Conservation (phyloP, 2,329 filamentous ascomycete species). For the Stagonosporopsis cucurbitacearum region DNA sequence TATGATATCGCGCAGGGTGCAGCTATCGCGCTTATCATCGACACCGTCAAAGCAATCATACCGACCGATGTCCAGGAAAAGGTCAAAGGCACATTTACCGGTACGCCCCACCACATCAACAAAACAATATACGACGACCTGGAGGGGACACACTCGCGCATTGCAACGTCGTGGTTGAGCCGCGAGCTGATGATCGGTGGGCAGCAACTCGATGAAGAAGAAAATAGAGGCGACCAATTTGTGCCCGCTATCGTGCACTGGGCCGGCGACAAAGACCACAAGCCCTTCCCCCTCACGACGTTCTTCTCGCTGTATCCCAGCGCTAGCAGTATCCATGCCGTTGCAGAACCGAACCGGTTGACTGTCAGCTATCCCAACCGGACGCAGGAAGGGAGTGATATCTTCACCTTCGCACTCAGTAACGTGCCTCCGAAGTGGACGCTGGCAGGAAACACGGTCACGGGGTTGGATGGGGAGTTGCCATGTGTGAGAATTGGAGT, state of each 20-base stretch:
- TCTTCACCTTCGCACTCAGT: slow-evolving; percentile 28
- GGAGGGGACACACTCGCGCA: slow-evolving; percentile 28
- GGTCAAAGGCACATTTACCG: slow-evolving; percentile 7
- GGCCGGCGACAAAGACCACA: slow-evolving; percentile 51
- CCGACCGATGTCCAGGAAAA: not conserved
- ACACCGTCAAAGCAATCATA: slow-evolving; percentile 4
- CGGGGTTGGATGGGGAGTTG: slow-evolving; percentile 23
- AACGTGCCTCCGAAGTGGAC: slow-evolving; percentile 30
- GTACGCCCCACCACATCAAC: slow-evolving; percentile 4
- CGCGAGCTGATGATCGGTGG: slow-evolving; percentile 54
- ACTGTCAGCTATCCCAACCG: slow-evolving; percentile 29
- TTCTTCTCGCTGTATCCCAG: slow-evolving; percentile 44
- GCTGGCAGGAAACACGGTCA: slow-evolving; percentile 16
- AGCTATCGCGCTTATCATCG: slow-evolving; percentile 12
- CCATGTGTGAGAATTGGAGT: slow-evolving; percentile 51
- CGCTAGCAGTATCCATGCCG: slow-evolving; percentile 52
- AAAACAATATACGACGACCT: slow-evolving; percentile 28
- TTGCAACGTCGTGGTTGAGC: slow-evolving; percentile 53
- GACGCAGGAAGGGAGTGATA: slow-evolving; percentile 26
- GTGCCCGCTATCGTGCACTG: slow-evolving; percentile 57
- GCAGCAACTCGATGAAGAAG: slow-evolving; percentile 15
- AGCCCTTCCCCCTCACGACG: slow-evolving; percentile 22
- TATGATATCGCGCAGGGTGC: slow-evolving; percentile 15
- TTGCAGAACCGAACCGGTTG: slow-evolving; percentile 41
- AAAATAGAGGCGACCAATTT: slow-evolving; percentile 34